Base-by-base conservation (phyloP, 345 rosid genomes). In the thale cress (Arabidopsis thaliana) region DNA sequence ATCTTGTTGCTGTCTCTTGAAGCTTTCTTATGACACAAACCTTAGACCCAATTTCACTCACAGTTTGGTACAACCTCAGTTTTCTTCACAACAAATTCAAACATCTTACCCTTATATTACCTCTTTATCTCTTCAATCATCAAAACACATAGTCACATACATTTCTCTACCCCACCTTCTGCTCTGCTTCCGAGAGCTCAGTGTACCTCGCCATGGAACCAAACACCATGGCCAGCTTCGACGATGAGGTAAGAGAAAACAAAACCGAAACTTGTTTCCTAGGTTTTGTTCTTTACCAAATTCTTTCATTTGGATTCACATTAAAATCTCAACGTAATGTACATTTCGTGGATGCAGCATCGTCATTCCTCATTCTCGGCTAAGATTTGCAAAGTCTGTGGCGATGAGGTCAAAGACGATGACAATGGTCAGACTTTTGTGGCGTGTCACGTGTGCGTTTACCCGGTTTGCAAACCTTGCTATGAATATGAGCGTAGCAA, bases 401-500 rank as follows among this genome's bases (percentile, higher is more conserved):
- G 97, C 22, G 97, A 95, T 34, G 93, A 87, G 76, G 80, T 95
- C 33, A 93, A 82, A 55, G 66, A 67, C 3, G 69, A 59, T 9
- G 91, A 87, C 50, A 84, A 87, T 65, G 97, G 97, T 3, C 78
- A 75, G 56, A 8, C 64, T 52, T 91, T 95, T 56, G 89, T 85
- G 6, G 99, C 97, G 8, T 95, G 99, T 37, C 81, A 83, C 22
- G 91, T 85, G 32, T 91, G 97, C 34, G 84, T 86, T 2, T 95
- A 86, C 81, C 97, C 99, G 0, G 91, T 95, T 67, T 95, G 99
- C 65, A 83, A 72, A 72, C 93, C 97, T 65, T 95, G 99, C 71
- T 95, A 90, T 52, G 96, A 86, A 68, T 95, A 91, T 9, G 99
- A 95, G 71, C 83, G 96, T 78, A 90, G 93, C 52, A 96, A 89